Conservation (phyloP, 192 early-diverging fungal genomes). For the Gryganskiella cystojenkinii region DNA sequence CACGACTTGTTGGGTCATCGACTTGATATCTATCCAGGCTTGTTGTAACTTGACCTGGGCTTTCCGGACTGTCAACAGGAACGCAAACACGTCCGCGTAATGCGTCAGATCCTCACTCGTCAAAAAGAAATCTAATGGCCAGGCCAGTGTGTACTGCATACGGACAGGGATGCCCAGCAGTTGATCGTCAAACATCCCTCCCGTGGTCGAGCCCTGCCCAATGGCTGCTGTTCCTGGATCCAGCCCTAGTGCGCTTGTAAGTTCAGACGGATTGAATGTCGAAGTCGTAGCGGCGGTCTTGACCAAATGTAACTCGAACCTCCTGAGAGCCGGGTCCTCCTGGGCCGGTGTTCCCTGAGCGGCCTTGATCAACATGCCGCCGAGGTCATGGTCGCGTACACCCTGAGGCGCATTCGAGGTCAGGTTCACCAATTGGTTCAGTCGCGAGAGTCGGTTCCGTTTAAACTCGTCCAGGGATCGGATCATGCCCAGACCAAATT, state of each 20-base stretch:
- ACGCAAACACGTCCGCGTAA: slow-evolving; percentile 71
- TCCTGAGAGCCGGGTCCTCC: slow-evolving; percentile 20
- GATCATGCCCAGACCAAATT: slow-evolving; percentile 67
- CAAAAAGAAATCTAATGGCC: slow-evolving; percentile 80
- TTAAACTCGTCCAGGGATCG: slow-evolving; percentile 62
- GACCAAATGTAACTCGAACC: slow-evolving; percentile 27
- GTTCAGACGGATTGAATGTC: too few species aligned
- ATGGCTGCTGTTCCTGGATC: background rate
- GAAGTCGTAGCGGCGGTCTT: background rate
- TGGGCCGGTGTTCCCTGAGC: slow-evolving; percentile 28
- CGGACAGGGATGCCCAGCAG: slow-evolving; percentile 63
- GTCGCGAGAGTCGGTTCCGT: slow-evolving; percentile 36
- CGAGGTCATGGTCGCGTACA: slow-evolving; percentile 36
- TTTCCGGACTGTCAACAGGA: slow-evolving; percentile 67
- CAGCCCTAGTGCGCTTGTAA: too few species aligned
- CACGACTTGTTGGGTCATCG: slow-evolving; percentile 47
- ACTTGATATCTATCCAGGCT: slow-evolving; percentile 52
- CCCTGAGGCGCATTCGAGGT: slow-evolving; percentile 26
- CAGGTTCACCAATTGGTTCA: slow-evolving; percentile 13
- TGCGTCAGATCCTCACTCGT: slow-evolving; percentile 65
- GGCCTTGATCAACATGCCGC: slow-evolving; percentile 30
- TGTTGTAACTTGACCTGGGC: slow-evolving; percentile 64
- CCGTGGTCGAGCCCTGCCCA: background rate
- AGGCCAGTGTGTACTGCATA: slow-evolving; percentile 66
- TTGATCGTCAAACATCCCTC: slow-evolving; percentile 57